These are phyloP conservation scores for Cerioporus squamosus DNA, from an alignment of 1,284 basidiomycete species.

Conservation along the genomic window DNA sequence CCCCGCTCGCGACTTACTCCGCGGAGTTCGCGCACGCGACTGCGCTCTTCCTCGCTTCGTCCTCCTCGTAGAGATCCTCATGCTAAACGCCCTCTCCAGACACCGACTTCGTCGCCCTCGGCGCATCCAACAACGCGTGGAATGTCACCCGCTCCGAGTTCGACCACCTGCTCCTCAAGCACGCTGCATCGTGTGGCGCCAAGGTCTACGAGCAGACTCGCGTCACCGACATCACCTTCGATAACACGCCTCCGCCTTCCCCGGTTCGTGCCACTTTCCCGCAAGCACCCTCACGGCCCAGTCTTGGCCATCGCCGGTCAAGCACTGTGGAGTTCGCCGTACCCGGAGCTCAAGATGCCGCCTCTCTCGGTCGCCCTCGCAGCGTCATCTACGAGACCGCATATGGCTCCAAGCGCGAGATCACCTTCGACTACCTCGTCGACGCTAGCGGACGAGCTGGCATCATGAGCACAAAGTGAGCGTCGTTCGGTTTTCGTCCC, in stretches of 20 bases:
- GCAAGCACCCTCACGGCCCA: not conserved
- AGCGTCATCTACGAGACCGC: slow-evolving; percentile 33
- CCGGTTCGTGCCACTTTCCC: not conserved
- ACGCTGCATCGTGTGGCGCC: slow-evolving; percentile 39
- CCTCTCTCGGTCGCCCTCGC: slow-evolving; percentile 27
- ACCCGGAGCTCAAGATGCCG: too few species aligned
- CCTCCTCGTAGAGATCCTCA: not conserved
- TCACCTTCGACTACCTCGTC: slow-evolving; percentile 66
- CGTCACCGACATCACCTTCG: slow-evolving; percentile 38
- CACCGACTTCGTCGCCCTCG: slow-evolving; percentile 46
- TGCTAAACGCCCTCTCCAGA: slow-evolving; percentile 28
- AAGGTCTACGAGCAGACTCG: slow-evolving; percentile 42
- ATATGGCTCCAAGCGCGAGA: slow-evolving; percentile 36
- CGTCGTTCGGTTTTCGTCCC: not conserved
- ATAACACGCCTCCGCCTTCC: slow-evolving; percentile 19
- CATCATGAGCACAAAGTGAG: slow-evolving; percentile 56
- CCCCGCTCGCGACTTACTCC: too few species aligned
- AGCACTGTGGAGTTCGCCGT: slow-evolving; percentile 18
- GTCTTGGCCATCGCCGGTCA: not conserved
- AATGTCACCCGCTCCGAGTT: slow-evolving; percentile 48
- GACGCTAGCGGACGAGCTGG: slow-evolving; percentile 75
- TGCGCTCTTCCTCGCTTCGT: too few species aligned
- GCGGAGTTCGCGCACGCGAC: too few species aligned
- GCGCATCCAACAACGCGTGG: slow-evolving; percentile 41
- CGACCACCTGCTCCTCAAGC: slow-evolving; percentile 44